Percentiles rank a stretch among this genome's conserved stretches.
Evolutionary conservation across 352 stramenopile genomes (phyloP).

Genomic region (Bremia lactucae): DNA sequence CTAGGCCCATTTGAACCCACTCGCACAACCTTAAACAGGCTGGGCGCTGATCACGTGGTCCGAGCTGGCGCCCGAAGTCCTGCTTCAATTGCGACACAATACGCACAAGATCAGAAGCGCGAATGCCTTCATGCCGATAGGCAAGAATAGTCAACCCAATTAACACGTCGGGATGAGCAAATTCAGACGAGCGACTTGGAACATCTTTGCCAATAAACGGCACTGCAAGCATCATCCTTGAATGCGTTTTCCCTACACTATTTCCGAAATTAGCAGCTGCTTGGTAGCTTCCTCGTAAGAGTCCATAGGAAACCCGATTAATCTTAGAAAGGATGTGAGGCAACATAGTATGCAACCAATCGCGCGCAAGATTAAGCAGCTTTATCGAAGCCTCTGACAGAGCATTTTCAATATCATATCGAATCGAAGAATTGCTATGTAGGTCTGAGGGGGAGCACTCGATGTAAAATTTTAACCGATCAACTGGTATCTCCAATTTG

Average conservation of each 20-base stretch:
- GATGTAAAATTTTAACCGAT: conserved; percentile 56
- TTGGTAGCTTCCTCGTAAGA: conserved; percentile 82
- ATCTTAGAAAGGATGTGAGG: conserved; percentile 99
- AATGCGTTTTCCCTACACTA: conserved; percentile 88
- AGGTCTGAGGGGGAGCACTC: conserved; percentile 47
- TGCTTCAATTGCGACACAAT: conserved; percentile 86
- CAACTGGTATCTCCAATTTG: conserved; percentile 87
- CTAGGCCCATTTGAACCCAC: conserved; percentile 53
- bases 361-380: conserved; percentile 96
- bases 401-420: conserved; percentile 61
- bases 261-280: conserved; percentile 29
- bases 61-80: conserved; percentile 79
- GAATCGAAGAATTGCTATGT: conserved; percentile 63
- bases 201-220: conserved; percentile 99
- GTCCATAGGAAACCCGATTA: conserved; percentile 97
- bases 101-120: conserved; percentile 69
- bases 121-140: conserved; percentile 87
- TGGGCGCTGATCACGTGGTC: conserved; percentile 68
- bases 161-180: conserved; percentile 96
- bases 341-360: conserved; percentile 96
- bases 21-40: conserved; percentile 67
- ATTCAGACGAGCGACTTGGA: conserved; percentile 96
- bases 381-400: conserved; percentile 89
- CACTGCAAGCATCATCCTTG: conserved; percentile 92
- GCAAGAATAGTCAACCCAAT: conserved; percentile 87